A percentile compares a stretch with the other conserved stretches of the same genome.
Evolutionary conservation across 75 land plant genomes (phyloP).

Genomic region (Picea glauca): DNA sequence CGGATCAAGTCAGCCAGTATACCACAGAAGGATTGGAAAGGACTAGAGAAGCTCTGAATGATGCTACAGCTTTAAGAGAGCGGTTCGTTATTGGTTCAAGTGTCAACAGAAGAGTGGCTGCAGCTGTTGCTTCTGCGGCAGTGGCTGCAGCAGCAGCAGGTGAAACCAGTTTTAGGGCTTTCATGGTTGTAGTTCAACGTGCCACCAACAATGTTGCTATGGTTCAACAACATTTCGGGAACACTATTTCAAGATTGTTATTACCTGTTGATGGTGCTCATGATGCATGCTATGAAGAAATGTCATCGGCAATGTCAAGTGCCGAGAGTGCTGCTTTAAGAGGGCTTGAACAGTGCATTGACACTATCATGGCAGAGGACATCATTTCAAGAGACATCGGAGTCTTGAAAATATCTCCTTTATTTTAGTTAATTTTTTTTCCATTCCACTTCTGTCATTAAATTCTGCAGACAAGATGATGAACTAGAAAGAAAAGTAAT

Average conservation of each 20-base stretch:
- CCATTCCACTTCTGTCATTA: not conserved
- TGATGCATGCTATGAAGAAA: slow-evolving; percentile 95
- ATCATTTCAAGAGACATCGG: not conserved
- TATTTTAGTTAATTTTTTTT: not conserved
- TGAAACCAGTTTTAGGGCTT: slow-evolving; percentile 88
- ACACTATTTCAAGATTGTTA: slow-evolving; percentile 81
- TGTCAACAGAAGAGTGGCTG: slow-evolving; percentile 91
- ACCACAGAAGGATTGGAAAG: slow-evolving; percentile 91
- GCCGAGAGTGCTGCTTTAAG: slow-evolving; percentile 87
- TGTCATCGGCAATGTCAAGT: slow-evolving; percentile 88
- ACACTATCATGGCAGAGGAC: slow-evolving; percentile 91
- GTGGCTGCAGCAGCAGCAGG: slow-evolving; percentile 99
- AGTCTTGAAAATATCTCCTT: not conserved
- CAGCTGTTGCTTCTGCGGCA: slow-evolving; percentile 99
- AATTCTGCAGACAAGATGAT: not conserved
- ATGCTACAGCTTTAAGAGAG: slow-evolving; percentile 90
- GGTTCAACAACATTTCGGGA: slow-evolving; percentile 93
- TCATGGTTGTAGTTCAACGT: slow-evolving; percentile 97
- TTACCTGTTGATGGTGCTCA: slow-evolving; percentile 98
- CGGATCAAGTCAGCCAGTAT: slow-evolving; percentile 92
- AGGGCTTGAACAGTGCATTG: slow-evolving; percentile 96
- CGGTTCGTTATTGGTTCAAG: slow-evolving; percentile 86
- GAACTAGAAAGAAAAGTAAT: not conserved
- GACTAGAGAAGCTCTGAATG: slow-evolving; percentile 78
- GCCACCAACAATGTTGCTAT: slow-evolving; percentile 93